Conservation (phyloP, 371 early-diverging fungal species). For the Syncephalastrum racemosum region DNA sequence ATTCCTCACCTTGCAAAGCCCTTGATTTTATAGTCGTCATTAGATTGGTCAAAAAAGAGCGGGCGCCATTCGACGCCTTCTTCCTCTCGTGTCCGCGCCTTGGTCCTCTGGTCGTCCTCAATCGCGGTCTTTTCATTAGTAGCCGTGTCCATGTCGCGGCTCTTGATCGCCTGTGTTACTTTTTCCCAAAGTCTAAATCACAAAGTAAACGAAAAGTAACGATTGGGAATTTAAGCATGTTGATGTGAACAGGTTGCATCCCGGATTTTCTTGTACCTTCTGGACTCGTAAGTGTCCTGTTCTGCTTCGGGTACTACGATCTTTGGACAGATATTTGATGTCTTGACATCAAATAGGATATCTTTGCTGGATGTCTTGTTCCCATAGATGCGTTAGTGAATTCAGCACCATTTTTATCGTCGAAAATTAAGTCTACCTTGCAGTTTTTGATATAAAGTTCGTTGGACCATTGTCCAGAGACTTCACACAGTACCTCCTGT, state of each 20-base stretch:
- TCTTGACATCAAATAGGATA: conserved; percentile 69
- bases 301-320: conserved; percentile 67
- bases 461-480: conserved; percentile 88
- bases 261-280: conserved; percentile 45
- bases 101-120: conserved; percentile 79
- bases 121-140: conserved; percentile 80
- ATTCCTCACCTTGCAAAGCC: conserved; percentile 19
- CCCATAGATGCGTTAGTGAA: background rate
- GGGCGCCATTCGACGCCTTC: conserved; percentile 47
- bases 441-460: conserved; percentile 55
- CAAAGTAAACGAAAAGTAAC: background rate
- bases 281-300: conserved; percentile 83
- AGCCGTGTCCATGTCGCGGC: conserved; percentile 70
- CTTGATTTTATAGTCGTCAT: conserved; percentile 29
- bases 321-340: conserved; percentile 64
- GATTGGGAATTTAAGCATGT: too few relatives aligned
- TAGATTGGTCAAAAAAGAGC: conserved; percentile 48
- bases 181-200: conserved; percentile 62
- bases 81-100: conserved; percentile 59
- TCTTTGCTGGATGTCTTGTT: conserved; percentile 33
- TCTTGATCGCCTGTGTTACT: conserved; percentile 71
- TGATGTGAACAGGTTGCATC: too few relatives aligned
- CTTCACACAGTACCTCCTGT: conserved; percentile 73
- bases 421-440: conserved; percentile 16
- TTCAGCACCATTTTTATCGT: background rate